Conservation (phyloP, 257 asterid species). For the Catharanthus roseus region DNA sequence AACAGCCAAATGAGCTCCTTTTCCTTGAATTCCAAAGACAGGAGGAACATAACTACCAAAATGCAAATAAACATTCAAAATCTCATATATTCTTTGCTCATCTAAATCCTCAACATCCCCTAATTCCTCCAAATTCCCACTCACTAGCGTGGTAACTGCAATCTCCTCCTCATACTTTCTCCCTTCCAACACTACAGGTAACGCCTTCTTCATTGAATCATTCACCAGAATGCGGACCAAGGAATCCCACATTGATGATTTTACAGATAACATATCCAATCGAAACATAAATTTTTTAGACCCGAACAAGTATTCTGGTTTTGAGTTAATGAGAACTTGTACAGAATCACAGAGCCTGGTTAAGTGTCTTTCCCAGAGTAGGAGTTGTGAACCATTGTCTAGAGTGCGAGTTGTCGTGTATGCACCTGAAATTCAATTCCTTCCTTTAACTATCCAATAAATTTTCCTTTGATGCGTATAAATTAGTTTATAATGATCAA, state of each 20-base stretch:
- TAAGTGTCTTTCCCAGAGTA: slow-evolving; percentile 83
- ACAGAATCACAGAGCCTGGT: slow-evolving; percentile 64
- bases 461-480: not conserved
- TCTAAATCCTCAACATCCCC: slow-evolving; percentile 25
- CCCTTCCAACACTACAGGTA: slow-evolving; percentile 45
- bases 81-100: slow-evolving; percentile 36
- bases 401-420: slow-evolving; percentile 94
- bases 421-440: slow-evolving; percentile 54
- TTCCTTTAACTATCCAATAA: not conserved
- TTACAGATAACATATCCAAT: slow-evolving; percentile 22
- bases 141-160: slow-evolving; percentile 63
- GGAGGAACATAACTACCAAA: slow-evolving; percentile 61
- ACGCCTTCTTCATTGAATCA: slow-evolving; percentile 56
- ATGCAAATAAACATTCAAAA: slow-evolving; percentile 70
- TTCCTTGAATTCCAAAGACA: slow-evolving; percentile 46
- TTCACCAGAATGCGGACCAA: slow-evolving; percentile 46
- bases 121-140: slow-evolving; percentile 51
- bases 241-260: slow-evolving; percentile 44
- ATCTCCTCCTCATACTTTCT: slow-evolving; percentile 54
- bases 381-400: slow-evolving; percentile 50
- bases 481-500: not conserved
- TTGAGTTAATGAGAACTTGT: slow-evolving; percentile 37
- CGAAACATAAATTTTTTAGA: slow-evolving; percentile 15
- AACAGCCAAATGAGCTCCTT: slow-evolving; percentile 64
- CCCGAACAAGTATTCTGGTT: slow-evolving; percentile 46